Evolutionary conservation across 192 early-diverging fungal species (phyloP).

Genomic region (Funneliformis mosseae): DNA sequence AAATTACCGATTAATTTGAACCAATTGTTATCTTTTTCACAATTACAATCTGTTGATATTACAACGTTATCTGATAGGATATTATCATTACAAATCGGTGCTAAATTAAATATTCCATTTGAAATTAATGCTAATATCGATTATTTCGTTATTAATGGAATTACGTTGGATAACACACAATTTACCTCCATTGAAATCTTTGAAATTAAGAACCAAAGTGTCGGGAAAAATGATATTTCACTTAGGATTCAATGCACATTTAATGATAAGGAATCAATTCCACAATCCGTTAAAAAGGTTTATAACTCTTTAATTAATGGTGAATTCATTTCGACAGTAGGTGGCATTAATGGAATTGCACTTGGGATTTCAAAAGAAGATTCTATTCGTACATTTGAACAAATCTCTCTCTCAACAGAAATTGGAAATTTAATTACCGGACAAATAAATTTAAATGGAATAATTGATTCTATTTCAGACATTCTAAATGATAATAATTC

Average conservation of each 20-base stretch:
- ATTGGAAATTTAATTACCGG: not conserved
- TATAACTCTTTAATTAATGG: not conserved
- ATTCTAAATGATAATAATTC: not conserved
- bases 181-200: not conserved
- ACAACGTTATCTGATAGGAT: not conserved
- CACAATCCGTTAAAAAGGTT: not conserved
- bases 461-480: not conserved
- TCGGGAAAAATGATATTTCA: not conserved
- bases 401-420: not conserved
- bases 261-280: not conserved
- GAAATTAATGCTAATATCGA: not conserved
- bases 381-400: not conserved
- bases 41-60: not conserved
- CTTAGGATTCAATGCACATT: not conserved
- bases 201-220: not conserved
- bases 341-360: not conserved
- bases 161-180: not conserved
- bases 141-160: not conserved
- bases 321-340: not conserved
- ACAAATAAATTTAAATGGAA: not conserved
- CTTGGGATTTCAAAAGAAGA: not conserved
- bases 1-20: constrained; percentile 4
- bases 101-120: not conserved
- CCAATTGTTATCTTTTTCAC: not conserved
- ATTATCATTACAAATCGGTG: not conserved